These are phyloP conservation scores for Harrya chromipes DNA, from an alignment of 768 basidiomycete species.

Conservation along the genomic window DNA sequence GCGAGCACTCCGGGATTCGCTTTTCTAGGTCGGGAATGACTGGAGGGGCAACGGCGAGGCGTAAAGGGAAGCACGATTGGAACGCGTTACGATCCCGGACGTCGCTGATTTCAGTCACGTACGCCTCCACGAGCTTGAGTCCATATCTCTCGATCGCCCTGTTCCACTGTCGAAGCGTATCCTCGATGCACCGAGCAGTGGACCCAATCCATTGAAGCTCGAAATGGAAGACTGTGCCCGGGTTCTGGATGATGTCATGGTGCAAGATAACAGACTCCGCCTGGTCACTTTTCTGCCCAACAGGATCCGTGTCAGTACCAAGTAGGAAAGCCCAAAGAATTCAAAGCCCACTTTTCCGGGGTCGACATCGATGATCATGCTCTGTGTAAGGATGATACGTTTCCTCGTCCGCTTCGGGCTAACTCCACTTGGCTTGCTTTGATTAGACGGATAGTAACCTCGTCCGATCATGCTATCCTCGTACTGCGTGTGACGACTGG, in stretches of 20 bases:
- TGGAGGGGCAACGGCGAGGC: slow-evolving; percentile 74
- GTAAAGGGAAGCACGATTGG: slow-evolving; percentile 85
- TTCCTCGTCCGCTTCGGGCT: slow-evolving; percentile 51
- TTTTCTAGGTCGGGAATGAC: slow-evolving; percentile 62
- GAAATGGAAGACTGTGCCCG: slow-evolving; percentile 92
- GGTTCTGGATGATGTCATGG: slow-evolving; percentile 94
- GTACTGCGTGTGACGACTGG: slow-evolving; percentile 39
- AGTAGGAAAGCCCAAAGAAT: not conserved
- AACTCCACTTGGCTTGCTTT: slow-evolving; percentile 34
- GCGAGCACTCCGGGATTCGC: slow-evolving; percentile 64
- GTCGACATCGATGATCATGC: slow-evolving; percentile 89
- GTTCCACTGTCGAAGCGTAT: slow-evolving; percentile 78
- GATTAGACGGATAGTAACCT: slow-evolving; percentile 36
- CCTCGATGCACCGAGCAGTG: slow-evolving; percentile 88
- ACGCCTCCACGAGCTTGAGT: slow-evolving; percentile 88
- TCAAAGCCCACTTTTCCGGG: slow-evolving; percentile 55
- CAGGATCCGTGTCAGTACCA: slow-evolving; percentile 7
- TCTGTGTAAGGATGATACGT: slow-evolving; percentile 76
- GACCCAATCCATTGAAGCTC: slow-evolving; percentile 97
- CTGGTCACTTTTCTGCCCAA: slow-evolving; percentile 71
- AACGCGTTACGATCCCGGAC: slow-evolving; percentile 84
- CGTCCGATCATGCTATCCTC: slow-evolving; percentile 39
- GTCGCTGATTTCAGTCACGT: slow-evolving; percentile 88
- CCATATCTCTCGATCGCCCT: slow-evolving; percentile 86
- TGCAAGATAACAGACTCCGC: slow-evolving; percentile 88